Evolutionary conservation across 495 filamentous ascomycete genomes (phyloP).

Genomic region (Annulohypoxylon moriforme): DNA sequence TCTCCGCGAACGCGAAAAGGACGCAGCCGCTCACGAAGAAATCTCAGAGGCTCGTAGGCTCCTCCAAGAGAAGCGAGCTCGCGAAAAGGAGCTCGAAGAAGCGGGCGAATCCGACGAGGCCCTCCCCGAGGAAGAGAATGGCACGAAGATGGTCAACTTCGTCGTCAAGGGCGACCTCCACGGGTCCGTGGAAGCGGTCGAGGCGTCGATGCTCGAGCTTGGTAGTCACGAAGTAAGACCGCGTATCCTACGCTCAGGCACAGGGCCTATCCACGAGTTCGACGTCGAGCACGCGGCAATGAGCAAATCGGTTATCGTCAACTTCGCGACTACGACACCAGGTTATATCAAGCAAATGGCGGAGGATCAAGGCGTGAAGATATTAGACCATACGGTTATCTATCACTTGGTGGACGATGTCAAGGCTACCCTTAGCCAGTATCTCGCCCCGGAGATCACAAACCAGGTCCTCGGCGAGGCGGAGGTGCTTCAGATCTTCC

Average conservation of each 20-base stretch:
- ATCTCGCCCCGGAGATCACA: conserved; percentile 72
- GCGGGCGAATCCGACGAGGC: conserved; percentile 28
- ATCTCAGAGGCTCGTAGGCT: conserved; percentile 77
- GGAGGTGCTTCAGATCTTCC: conserved; percentile 83
- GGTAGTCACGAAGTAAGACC: conserved; percentile 86
- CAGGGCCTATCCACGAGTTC: conserved; percentile 84
- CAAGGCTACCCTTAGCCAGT: conserved; percentile 71
- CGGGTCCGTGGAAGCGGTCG: conserved; percentile 91
- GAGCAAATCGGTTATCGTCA: conserved; percentile 77
- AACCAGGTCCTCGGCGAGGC: conserved; percentile 85
- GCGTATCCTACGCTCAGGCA: conserved; percentile 77
- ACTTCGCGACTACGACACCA: conserved; percentile 84
- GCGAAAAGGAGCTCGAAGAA: conserved; percentile 49
- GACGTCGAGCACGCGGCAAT: conserved; percentile 88
- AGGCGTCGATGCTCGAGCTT: conserved; percentile 75
- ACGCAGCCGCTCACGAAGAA: conserved; percentile 72
- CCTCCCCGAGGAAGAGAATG: conserved; percentile 52
- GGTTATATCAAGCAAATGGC: conserved; percentile 76
- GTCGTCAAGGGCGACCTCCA: conserved; percentile 93
- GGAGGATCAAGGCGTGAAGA: conserved; percentile 72
- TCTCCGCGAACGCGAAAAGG: conserved; percentile 53
- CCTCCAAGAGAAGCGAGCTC: conserved; percentile 69
- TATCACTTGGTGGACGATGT: conserved; percentile 91
- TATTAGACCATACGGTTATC: conserved; percentile 91
- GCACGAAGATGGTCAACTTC: conserved; percentile 77